A percentile compares a stretch with the other conserved stretches of the same genome.
These are phyloP conservation scores for Melampsora americana DNA, from an alignment of 1,284 basidiomycete species.

Conservation along the genomic window DNA sequence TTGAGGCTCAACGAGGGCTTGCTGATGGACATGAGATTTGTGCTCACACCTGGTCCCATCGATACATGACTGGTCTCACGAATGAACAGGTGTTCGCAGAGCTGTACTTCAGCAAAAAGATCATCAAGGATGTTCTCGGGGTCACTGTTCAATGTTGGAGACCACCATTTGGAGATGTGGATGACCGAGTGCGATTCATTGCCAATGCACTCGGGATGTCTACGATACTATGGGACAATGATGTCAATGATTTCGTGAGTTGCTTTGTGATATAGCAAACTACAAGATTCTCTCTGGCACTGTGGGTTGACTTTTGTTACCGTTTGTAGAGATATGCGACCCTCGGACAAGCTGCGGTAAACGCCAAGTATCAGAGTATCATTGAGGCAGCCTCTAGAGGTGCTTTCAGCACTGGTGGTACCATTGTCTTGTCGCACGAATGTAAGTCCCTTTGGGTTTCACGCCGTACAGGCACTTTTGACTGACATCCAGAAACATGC, in stretches of 20 bases:
- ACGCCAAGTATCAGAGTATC: conserved; percentile 57
- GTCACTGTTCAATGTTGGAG: conserved; percentile 44
- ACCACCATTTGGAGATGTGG: conserved; percentile 56
- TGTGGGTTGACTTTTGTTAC: conserved; percentile 1
- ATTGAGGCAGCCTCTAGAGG: conserved; percentile 54
- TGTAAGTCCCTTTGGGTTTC: conserved; percentile 56
- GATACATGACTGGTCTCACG: conserved; percentile 58
- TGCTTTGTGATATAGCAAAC: too few species aligned
- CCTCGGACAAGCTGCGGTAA: conserved; percentile 54
- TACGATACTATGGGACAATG: conserved; percentile 59
- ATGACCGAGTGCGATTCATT: conserved; percentile 60
- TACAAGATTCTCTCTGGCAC: too few species aligned
- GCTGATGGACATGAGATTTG: conserved; percentile 55
- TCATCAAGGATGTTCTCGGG: conserved; percentile 39
- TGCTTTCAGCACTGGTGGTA: conserved; percentile 54
- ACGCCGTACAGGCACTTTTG: conserved; percentile 43
- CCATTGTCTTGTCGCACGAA: conserved; percentile 58
- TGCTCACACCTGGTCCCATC: conserved; percentile 47
- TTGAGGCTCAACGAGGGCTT: conserved; percentile 58
- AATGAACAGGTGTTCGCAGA: conserved; percentile 60
- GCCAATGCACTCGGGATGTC: conserved; percentile 58
- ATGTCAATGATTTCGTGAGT: conserved; percentile 51
- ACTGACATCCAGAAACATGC: conserved; percentile 47
- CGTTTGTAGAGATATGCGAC: conserved; percentile 47
- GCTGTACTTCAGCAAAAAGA: conserved; percentile 57